Percentiles rank a stretch among this genome's conserved stretches.
These are phyloP conservation scores for Podospora bellae-mahoneyi DNA, from an alignment of 495 filamentous ascomycete genomes.

Conservation along the genomic window DNA sequence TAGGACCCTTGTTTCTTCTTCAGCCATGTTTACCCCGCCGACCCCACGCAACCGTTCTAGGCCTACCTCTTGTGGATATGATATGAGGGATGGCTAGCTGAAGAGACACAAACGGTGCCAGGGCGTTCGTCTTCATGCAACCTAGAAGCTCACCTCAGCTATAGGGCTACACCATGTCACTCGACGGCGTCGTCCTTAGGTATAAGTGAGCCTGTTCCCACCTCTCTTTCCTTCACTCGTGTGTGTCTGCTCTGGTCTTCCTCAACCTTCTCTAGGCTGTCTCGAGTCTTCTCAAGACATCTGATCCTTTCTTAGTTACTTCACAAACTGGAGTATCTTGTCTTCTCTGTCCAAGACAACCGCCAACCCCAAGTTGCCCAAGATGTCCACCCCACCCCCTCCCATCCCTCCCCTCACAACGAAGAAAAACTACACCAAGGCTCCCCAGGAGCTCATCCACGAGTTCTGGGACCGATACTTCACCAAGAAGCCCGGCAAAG, in stretches of 20 bases:
- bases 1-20: not conserved
- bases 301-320: slow-evolving; percentile 17
- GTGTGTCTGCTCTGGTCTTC: slow-evolving; percentile 45
- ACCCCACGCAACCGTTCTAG: not conserved
- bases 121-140: not conserved
- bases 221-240: slow-evolving; percentile 7
- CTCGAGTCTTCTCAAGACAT: slow-evolving; percentile 23
- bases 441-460: slow-evolving; percentile 66
- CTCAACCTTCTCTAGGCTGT: slow-evolving; percentile 38
- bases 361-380: slow-evolving; percentile 43
- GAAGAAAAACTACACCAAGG: slow-evolving; percentile 49
- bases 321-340: not conserved
- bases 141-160: not conserved
- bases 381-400: slow-evolving; percentile 61
- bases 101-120: not conserved
- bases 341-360: not conserved
- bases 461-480: slow-evolving; percentile 79
- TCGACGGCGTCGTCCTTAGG: slow-evolving; percentile 9
- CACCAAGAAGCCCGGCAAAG: slow-evolving; percentile 58
- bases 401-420: slow-evolving; percentile 64
- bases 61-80: not conserved
- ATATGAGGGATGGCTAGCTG: not conserved
- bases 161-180: not conserved
- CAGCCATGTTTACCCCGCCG: not conserved
- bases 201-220: slow-evolving; percentile 7